These are phyloP conservation scores for Pyrenochaeta sp. DNA, from an alignment of 2,329 filamentous ascomycete genomes.

Conservation along the genomic window DNA sequence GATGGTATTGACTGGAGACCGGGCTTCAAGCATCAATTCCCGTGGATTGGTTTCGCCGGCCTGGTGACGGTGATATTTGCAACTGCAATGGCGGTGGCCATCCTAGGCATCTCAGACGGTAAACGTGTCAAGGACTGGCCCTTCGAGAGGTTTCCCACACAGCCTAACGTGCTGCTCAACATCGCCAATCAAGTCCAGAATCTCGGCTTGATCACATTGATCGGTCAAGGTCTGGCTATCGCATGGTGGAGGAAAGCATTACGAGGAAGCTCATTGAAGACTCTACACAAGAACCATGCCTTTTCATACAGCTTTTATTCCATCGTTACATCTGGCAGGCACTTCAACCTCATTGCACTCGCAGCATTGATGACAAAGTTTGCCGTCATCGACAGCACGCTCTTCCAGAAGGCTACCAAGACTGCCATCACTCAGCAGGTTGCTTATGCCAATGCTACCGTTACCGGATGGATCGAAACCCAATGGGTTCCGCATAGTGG, in stretches of 20 bases:
- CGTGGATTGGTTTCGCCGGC: conserved; percentile 29
- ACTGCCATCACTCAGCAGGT: conserved; percentile 24
- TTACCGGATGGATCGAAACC: conserved; percentile 29
- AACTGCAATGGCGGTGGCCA: conserved; percentile 25
- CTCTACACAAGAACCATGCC: conserved; percentile 29
- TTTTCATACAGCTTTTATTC: conserved; percentile 34
- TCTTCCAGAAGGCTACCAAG: conserved; percentile 32
- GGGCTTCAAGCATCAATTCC: conserved; percentile 30
- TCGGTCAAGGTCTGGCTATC: conserved; percentile 32
- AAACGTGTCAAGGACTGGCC: conserved; percentile 30
- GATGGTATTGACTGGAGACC: conserved; percentile 34
- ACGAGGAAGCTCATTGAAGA: conserved; percentile 24
- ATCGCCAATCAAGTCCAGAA: conserved; percentile 35
- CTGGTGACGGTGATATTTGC: conserved; percentile 25
- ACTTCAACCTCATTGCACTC: conserved; percentile 34
- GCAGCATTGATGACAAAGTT: conserved; percentile 37
- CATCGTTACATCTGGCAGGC: conserved; percentile 24
- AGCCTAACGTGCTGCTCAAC: conserved; percentile 36
- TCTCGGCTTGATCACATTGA: conserved; percentile 27
- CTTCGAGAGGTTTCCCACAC: conserved; percentile 20
- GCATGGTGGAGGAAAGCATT: conserved; percentile 36
- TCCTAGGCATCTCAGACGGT: conserved; percentile 18
- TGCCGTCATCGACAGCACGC: conserved; percentile 31
- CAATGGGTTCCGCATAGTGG: conserved; percentile 22
- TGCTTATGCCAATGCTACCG: conserved; percentile 23